Base-by-base conservation (phyloP, 495 filamentous ascomycete species). In the Rhizodiscina lignyota region DNA sequence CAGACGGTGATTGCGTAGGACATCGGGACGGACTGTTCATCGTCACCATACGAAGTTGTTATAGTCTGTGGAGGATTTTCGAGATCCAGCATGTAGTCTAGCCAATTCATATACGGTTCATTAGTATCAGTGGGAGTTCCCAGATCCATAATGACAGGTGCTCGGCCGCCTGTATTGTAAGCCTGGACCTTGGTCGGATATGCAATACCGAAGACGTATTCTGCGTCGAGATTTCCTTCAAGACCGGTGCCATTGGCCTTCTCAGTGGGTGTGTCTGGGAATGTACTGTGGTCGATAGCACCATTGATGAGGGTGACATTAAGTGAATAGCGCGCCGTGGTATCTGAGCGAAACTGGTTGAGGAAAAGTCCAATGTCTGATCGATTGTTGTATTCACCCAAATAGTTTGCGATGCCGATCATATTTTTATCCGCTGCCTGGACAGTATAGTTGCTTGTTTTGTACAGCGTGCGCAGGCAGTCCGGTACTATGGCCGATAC, bases 401-500 rank as follows among this genome's bases (percentile, higher is more conserved):
- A 43, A 43, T 55, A 68, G 42, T 67, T 58, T 17, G 48, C 58
- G 22, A 68, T 48, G 15, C 46, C 66, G 22, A 70, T 40, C 18
- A 51, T 47, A 37, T 65, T 67, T 35, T 53, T 50, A 17, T 52
- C 55, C 8, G 56, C 40, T 30, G 50, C 49, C 44, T 61, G 32
- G 18, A 59, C 40, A 30, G 43, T 52, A 41, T 73, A 73, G 34
- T 60, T 53, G 32, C 61, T 56, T 2, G 67, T 72, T 18, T 60
- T 60, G 38, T 73, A 73, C 0, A 73, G 53, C 5, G 62, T 67
- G 31, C 63, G 51, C 21, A 73, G 53, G 40, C 68, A 73, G 18
- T 58, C 44, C 4, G 65, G 57, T 4, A 66, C 68, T 19, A 67
- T 60, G 17, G 51, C 57, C 38, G 42, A 59, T 16, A 55, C 46